Base-by-base conservation (phyloP, 176 grass and related monocot genomes). In the Oryza australiensis region DNA sequence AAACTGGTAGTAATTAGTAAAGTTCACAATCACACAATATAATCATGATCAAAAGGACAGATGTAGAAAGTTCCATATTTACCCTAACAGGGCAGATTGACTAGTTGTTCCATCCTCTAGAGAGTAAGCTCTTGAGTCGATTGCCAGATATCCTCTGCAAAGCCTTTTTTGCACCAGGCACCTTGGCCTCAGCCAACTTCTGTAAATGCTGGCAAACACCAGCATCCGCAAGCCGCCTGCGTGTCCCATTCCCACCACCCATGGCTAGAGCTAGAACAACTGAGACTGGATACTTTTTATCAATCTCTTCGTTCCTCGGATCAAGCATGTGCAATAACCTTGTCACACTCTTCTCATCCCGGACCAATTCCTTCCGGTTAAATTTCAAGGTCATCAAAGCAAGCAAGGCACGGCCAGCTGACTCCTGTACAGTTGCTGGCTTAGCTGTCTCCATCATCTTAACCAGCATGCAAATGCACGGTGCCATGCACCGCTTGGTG, bases 381-480 rank as follows among this genome's bases (percentile, higher is more conserved):
- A 81, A 89, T 26, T 90, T 93, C 51, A 86, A 72, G 70, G 87
- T 80, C 41, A 97, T 85, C 53, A 97, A 74, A 24, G 84, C 88
- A 55, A 91, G 80, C 35, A 97, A 65, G 3, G 86, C 94, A 57
- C 74, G 71, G 0, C 88, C 79, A 29, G 94, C 94, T 22, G 84
- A 88, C 73, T 97, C 94, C 80, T 97, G 94, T 63, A 87, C 80
- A 32, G 72, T 87, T 23, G 87, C 83, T 35, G 91, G 94, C 81
- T 97, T 97, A 62, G 94, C 85, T 28, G 76, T 68, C 74, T 93
- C 91, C 81, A 97, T 90, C 86, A 97, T 91, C 88, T 87, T 91
- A 76, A 91, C 65, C 18, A 97, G 86, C 1, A 63, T 67, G 15
- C 84, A 28, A 76, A 97, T 91, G 74, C 91, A 97, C 0, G 80